phyloP scores from a whole-genome alignment of 225 moss, liverwort and hornwort genomes.

The Thuidium tamariscinum region DNA sequence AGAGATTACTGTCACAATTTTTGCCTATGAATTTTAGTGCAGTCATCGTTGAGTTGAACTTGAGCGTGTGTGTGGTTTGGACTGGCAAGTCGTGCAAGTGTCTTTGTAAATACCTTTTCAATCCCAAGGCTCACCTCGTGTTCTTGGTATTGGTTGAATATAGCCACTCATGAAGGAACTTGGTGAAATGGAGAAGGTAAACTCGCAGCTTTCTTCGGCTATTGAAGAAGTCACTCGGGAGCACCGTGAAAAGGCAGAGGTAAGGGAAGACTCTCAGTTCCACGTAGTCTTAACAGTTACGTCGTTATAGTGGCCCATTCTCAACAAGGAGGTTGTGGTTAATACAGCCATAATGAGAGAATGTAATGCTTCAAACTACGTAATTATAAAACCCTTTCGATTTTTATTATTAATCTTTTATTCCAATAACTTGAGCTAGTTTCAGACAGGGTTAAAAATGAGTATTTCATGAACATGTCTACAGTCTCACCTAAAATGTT shows the following conservation, averaged over 20 bases:
- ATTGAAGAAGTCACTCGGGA: constrained; percentile 96
- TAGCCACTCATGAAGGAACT: constrained; percentile 96
- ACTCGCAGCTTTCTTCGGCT: constrained; percentile 85
- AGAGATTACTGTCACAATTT: not conserved
- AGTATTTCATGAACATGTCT: not conserved
- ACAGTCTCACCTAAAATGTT: not conserved
- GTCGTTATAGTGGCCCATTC: not conserved
- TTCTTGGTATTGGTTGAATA: not conserved
- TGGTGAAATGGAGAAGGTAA: constrained; percentile 96
- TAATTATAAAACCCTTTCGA: not conserved
- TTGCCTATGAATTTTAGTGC: not conserved
- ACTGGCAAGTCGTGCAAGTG: not conserved
- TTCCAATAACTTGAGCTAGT: not conserved
- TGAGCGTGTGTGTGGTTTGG: not conserved
- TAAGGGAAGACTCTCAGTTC: not conserved
- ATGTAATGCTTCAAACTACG: not conserved
- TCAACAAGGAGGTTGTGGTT: not conserved
- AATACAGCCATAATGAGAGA: not conserved
- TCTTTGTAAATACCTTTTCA: not conserved
- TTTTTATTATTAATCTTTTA: not conserved
- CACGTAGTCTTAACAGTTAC: not conserved
- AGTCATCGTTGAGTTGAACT: not conserved
- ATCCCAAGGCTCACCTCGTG: not conserved
- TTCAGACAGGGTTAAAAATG: not conserved
- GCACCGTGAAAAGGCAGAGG: constrained; percentile 98